phyloP scores from a whole-genome alignment of 208 protist genomes.

The Zelonia costaricensis region DNA sequence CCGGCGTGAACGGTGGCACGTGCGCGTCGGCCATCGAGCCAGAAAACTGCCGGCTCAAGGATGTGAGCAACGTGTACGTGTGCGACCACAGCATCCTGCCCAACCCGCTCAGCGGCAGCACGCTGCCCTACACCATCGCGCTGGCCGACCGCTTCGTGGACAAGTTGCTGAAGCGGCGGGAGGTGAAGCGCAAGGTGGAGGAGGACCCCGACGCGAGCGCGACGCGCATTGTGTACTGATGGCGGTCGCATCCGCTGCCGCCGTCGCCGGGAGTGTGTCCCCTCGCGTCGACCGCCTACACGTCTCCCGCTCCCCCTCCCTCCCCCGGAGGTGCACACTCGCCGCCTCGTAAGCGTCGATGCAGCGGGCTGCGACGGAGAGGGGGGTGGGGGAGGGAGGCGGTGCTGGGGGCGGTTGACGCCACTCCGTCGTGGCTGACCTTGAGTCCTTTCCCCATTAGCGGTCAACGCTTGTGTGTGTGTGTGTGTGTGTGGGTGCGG shows the following conservation, averaged over 20 bases:
- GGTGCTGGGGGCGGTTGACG: too few species aligned
- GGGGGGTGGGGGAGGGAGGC: too few species aligned
- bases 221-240: slow-evolving; percentile 72
- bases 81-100: slow-evolving; percentile 77
- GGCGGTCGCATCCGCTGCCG: background rate
- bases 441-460: too few species aligned
- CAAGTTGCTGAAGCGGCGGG: slow-evolving; percentile 50
- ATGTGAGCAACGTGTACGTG: slow-evolving; percentile 67
- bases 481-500: too few species aligned
- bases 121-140: slow-evolving; percentile 69
- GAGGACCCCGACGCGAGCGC: slow-evolving; percentile 19
- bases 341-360: too few species aligned
- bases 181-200: slow-evolving; percentile 43
- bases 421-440: too few species aligned
- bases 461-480: too few species aligned
- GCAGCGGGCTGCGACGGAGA: too few species aligned
- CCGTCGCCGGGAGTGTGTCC: too few species aligned
- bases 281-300: too few species aligned
- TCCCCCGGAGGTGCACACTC: too few species aligned
- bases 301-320: too few species aligned
- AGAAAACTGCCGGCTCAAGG: slow-evolving; percentile 51
- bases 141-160: slow-evolving; percentile 69
- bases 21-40: slow-evolving; percentile 56
- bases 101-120: slow-evolving; percentile 43
- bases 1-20: slow-evolving; percentile 66